Base-by-base conservation (phyloP, 495 filamentous ascomycete species). In the Hyaloscypha finlandica region DNA sequence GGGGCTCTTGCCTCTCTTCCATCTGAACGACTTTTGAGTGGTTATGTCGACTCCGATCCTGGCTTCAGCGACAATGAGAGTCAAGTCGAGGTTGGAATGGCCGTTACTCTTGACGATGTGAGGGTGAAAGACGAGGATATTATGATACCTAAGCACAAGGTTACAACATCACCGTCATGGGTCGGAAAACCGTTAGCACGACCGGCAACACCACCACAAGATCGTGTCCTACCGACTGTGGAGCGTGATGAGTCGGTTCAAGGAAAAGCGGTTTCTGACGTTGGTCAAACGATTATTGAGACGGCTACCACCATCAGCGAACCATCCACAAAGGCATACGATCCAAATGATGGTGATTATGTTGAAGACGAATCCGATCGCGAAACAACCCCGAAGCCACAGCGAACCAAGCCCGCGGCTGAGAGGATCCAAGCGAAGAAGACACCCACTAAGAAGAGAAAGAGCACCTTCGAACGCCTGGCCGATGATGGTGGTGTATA, bases 1-100 rank as follows among this genome's bases (percentile, higher is more conserved):
- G 86, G 85, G 6, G 80, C 80, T 63, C 76, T 90, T 19, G 80
- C 86, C 20, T 83, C 83, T 19, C 72, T 90, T 19, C 87, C 86
- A 6, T 89, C 87, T 16, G 88, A 89, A 73, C 76, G 85, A 37
- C 70, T 88, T 6, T 72, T 87, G 2, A 75, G 79, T 65, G 69
- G 74, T 60, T 75, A 77, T 60, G 70, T 70, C 30, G 30, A 54
- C 29, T 53, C 67, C 3, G 70, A 70, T 8, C 64, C 25, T 25
- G 55, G 62, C 14, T 12, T 31, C 8, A 62, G 29, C 52, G 59
- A 64, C 12, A 33, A 35, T 25, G 64, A 67, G 53, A 39, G 19
- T 16, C 30, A 48, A n/a, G 11, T 8, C 25, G 14, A 30, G 54
- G 64, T 67, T 56, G 65, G 68, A 5, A 60, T n/a, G 20, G 68